Conservation (phyloP, 116 monocot genomes). For the Zostera marina region DNA sequence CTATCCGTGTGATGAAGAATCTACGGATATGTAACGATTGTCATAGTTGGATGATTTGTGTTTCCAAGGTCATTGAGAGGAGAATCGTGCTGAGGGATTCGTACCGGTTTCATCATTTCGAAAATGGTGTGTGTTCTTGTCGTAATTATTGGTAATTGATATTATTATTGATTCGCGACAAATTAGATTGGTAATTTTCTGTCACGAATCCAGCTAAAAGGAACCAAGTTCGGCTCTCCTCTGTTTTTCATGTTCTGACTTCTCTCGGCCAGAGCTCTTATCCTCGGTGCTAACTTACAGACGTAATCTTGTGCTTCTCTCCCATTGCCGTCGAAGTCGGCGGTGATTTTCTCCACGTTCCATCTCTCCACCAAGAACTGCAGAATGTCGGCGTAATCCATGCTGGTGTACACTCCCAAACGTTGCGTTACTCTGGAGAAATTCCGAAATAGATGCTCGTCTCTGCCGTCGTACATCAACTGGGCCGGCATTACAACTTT, state of each 20-base stretch:
- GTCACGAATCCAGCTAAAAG: constrained; percentile 15
- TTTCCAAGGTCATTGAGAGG: constrained; percentile 32
- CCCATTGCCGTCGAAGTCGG: constrained; percentile 13
- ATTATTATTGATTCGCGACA: no score
- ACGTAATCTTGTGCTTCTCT: constrained; percentile 11
- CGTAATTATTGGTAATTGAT: constrained; percentile 51
- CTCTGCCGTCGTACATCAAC: constrained; percentile 16
- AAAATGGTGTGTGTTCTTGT: constrained; percentile 57
- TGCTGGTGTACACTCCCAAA: constrained; percentile 13
- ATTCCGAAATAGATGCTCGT: constrained; percentile 13
- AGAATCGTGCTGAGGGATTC: constrained; percentile 51
- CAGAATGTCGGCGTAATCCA: constrained; percentile 17
- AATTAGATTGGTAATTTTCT: constrained; percentile 7
- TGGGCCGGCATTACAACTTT: constrained; percentile 21
- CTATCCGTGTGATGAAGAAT: constrained; percentile 75
- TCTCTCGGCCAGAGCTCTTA: constrained; percentile 13
- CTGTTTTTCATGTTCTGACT: constrained; percentile 3
- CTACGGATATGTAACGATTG: constrained; percentile 71
- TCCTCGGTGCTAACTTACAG: constrained; percentile 13
- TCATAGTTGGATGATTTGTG: constrained; percentile 75
- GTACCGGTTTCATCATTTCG: constrained; percentile 86
- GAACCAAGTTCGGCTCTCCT: neutral
- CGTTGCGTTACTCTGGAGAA: constrained; percentile 16
- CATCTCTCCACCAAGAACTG: constrained; percentile 16
- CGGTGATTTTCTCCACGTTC: constrained; percentile 6